Base-by-base conservation (phyloP, 208 protist genomes). In the Acanthamoeba lenticulata region DNA sequence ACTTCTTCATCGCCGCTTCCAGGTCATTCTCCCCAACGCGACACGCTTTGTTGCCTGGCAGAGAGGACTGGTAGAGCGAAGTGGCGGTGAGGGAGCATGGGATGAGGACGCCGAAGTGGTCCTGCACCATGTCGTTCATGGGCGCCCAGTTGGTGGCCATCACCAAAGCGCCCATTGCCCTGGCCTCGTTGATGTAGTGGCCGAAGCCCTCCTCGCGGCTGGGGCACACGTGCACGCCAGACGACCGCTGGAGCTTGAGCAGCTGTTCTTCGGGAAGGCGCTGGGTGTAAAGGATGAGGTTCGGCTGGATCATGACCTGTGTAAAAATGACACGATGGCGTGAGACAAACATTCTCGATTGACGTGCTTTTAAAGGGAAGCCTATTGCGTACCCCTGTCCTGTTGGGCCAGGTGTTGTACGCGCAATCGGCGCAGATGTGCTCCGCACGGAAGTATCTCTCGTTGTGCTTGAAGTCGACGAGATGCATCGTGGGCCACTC, bases 111-210 rank as follows among this genome's bases (percentile, higher is more conserved):
- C 72, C 72, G 7, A 49, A 83, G 11, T 5, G 9, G 38, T 45
- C 40, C 38, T 49, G 38, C 17, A 83, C 72, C 34, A 83, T 0
- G 0, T 83, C 72, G 72, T 83, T 83, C 72, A 83, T 83, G 72
- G 72, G 72, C 72, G 38, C 72, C 72, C 72, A 83, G 72, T 83
- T 19, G 27, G 38, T 83, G 19, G 72, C 29, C 72, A 83, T 52
- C 2, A 83, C 21, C 0, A 83, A 21, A 0, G 72, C 13, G 7
- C 40, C 42, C 34, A 83, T 0, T 9, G 72, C 72, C 0, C 72
- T 11, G 0, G 72, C 72, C 42, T 83, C 72, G 72, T 83, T 83
- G 72, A 83, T 83, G 72, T 83, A 83, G 72, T 83, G 72, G 38
- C 72, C 72, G 72, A 83, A 83, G 3, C 72, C 72, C 40, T 83